Evolutionary conservation across 768 basidiomycete genomes (phyloP), one percentile per base, ranked within the genome.

Genomic region (Tricholomella constricta): DNA sequence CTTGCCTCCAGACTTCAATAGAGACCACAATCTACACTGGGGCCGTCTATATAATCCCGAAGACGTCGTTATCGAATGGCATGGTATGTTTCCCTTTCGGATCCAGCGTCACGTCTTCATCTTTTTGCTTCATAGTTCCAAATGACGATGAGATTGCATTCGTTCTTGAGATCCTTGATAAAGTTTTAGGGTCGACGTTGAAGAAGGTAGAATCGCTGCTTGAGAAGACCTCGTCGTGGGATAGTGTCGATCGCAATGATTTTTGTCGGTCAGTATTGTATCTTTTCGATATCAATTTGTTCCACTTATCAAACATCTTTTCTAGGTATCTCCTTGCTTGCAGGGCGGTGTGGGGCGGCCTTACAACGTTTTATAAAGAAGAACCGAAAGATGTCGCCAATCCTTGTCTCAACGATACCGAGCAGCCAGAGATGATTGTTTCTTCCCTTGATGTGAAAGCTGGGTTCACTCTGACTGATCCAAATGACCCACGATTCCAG

Each of bases 51-150:
- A 88, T 68, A 83, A 89, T 51, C 73, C 87, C 4, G 77, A 86
- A 61, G 91, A 97, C 50, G 86, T 94, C 45, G 78, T 83, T 51
- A 80, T 94, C 31, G 85, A 91, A 53, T 98, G 95, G 95, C 94
- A 96, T 66, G 82, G 89, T 89, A 62, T 41, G 78, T 61, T 22
- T 31, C 37, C 35, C 25, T 9, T 41, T 22, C 9, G n/a, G n/a
- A 25, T 27, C 40, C 6, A n/a, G 29, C 31, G 20, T 22, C 3
- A 4, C 26, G 14, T 38, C 27, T 41, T 23, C 54, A 54, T 36
- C 56, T 47, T 66, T 20, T 60, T 41, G 14, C 17, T 42, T 44
- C 44, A 0, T 44, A 83, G 85, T 86, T 10, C 87, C 88, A 1
- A 82, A 76, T 14, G 59, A 71, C 3, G 82, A 81, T 17, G 96